A percentile compares a stretch with the other conserved stretches of the same genome.
Evolutionary conservation across 177 flowering plant genomes (phyloP).

Genomic region (Vitis hybrid): DNA sequence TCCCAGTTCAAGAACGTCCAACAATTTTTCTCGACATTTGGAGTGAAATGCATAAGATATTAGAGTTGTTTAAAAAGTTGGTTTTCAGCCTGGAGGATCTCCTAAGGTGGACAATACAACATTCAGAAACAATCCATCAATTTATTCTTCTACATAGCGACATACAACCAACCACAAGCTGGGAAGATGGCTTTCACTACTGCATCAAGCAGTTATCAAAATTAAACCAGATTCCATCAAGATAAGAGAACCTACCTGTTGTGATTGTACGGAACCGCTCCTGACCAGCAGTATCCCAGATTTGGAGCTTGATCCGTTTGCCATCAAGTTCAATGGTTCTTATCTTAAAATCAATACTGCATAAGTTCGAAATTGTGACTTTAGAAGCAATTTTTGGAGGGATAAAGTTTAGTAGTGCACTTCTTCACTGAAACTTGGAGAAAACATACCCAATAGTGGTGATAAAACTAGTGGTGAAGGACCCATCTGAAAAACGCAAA

Average conservation of each 20-base stretch:
- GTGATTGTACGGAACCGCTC: conserved; percentile 63
- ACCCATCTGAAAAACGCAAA: conserved; percentile 63
- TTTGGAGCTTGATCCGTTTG: conserved; percentile 55
- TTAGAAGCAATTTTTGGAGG: background rate
- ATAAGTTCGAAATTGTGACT: background rate
- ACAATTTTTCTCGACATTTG: background rate
- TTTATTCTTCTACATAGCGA: background rate
- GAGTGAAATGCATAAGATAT: background rate
- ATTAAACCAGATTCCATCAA: background rate
- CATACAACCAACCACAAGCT: background rate
- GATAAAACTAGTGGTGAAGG: conserved; percentile 73
- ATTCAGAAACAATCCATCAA: background rate
- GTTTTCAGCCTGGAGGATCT: background rate
- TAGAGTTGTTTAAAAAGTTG: background rate
- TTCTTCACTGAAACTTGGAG: background rate
- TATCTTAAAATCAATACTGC: conserved; percentile 61
- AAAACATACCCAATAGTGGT: conserved; percentile 55
- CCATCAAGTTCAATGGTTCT: conserved; percentile 63
- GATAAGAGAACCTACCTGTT: conserved; percentile 27
- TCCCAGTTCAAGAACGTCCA: background rate
- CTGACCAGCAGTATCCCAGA: conserved; percentile 50
- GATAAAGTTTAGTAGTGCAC: background rate
- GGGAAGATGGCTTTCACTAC: background rate
- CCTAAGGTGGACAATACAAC: background rate
- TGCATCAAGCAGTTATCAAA: background rate